phyloP scores from a whole-genome alignment of 345 rosid species.

The Laguncularia racemosa region DNA sequence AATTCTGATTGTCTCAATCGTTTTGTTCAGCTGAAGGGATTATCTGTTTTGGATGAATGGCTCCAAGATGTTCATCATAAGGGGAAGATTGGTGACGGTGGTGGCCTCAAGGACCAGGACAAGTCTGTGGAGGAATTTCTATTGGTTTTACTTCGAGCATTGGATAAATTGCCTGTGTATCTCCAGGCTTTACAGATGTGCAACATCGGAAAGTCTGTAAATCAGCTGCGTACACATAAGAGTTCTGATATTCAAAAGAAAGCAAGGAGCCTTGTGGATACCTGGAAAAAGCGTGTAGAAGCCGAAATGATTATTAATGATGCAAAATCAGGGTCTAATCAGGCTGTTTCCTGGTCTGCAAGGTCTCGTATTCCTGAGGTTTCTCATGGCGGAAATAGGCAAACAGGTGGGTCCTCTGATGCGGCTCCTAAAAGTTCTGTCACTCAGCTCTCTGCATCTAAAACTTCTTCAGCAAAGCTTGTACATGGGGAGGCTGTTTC shows the following conservation, averaged over 20 bases:
- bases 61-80: constrained; percentile 92
- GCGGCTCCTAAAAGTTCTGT: constrained; percentile 49
- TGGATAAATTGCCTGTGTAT: constrained; percentile 87
- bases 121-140: constrained; percentile 71
- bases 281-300: constrained; percentile 95
- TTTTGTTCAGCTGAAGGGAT: constrained; percentile 80
- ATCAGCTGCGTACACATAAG: constrained; percentile 72
- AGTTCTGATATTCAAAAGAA: constrained; percentile 82
- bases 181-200: constrained; percentile 87
- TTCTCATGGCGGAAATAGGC: constrained; percentile 48
- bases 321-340: constrained; percentile 59
- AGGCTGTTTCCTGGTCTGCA: constrained; percentile 57
- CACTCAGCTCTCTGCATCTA: constrained; percentile 51
- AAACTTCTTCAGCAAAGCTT: constrained; percentile 45
- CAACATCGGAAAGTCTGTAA: constrained; percentile 85
- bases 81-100: constrained; percentile 70
- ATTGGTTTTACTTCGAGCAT: constrained; percentile 64
- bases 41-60: constrained; percentile 91
- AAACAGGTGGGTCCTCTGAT: constrained; percentile 49
- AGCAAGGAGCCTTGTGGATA: constrained; percentile 85
- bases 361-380: constrained; percentile 55
- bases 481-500: constrained; percentile 37
- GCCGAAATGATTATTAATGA: constrained; percentile 68
- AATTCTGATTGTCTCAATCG: constrained; percentile 65
- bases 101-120: constrained; percentile 57